Base-by-base conservation (phyloP, 192 early-diverging fungal species). In the Podila epigama region DNA sequence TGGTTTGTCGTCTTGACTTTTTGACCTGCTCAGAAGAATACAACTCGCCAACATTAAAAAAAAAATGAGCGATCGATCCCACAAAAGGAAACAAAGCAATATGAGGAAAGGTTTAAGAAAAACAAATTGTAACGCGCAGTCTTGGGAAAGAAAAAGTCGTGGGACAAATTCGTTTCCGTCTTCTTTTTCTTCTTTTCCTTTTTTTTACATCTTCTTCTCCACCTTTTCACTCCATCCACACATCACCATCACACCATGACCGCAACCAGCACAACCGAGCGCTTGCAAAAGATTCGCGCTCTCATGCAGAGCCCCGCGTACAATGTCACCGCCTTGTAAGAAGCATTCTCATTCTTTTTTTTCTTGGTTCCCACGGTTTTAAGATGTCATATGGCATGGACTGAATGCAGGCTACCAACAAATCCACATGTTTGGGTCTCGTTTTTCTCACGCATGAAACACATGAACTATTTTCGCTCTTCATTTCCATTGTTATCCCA, bases 221-320 rank as follows among this genome's bases (percentile, higher is more conserved):
- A 48, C 44, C 44, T 2, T 22, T 22, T 22, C 44, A 48, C n/a
- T 40, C 72, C 13, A 5, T 32, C 48, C 31, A 8, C 29, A n/a
- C 60, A 28, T 6, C 44, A 39, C 32, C 41, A 16, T 34, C 31
- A 41, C 32, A 34, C 42, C 41, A 68, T 68, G 72, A 37, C 73
- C 25, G 66, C 66, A 31, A 77, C 73, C 65, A 77, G 68, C 75
- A 92, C 91, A 25, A 83, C 83, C 59, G 66, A 66, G 32, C 82
- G 87, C 51, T 69, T 92, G 28, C 78, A 71, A 52, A 81, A 75
- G 44, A 81, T 92, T 68, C 87, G 91, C 60, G 85, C 75, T 59
- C 81, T 89, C 52, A 89, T 92, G 89, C 63, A 67, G 54, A 80
- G 61, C 57, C 44, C 81, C 42, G 65, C 70, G 68, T 60, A 84